Percentiles rank a stretch among this genome's conserved stretches.
Evolutionary conservation across 257 asterid species (phyloP).

Genomic region (Scutellaria galericulata): DNA sequence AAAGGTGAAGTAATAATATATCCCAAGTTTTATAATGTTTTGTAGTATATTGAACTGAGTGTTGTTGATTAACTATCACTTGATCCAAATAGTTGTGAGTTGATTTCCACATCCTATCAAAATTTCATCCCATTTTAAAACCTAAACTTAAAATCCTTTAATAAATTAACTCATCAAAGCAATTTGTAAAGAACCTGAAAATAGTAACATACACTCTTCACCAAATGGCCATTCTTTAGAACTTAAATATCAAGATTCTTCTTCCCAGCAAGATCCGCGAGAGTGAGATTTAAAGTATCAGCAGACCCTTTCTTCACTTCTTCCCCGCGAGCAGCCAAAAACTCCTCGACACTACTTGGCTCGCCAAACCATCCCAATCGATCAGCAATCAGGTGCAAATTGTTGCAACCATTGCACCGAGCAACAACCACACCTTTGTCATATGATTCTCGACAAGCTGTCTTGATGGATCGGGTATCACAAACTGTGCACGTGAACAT

Average conservation of each 20-base stretch:
- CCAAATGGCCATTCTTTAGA: neutral
- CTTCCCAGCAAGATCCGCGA: conserved; percentile 82
- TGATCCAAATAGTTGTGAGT: too few species aligned
- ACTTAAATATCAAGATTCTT: conserved; percentile 28
- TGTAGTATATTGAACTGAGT: too few species aligned
- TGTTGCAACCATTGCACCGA: conserved; percentile 80
- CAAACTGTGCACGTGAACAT: conserved; percentile 81
- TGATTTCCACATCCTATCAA: neutral
- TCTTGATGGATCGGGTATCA: conserved; percentile 73
- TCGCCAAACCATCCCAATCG: conserved; percentile 95
- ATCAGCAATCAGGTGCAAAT: conserved; percentile 85
- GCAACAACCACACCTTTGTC: conserved; percentile 87
- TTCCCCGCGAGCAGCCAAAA: conserved; percentile 85
- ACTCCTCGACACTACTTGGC: conserved; percentile 78
- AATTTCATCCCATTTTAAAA: neutral
- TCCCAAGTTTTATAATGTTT: too few species aligned
- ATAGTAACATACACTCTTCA: neutral
- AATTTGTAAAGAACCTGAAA: neutral
- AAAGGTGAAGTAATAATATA: too few species aligned
- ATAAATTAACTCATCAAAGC: neutral
- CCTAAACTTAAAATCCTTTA: conserved; percentile 6
- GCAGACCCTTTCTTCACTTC: conserved; percentile 74
- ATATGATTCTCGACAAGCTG: conserved; percentile 74
- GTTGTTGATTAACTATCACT: too few species aligned
- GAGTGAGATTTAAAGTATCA: conserved; percentile 66